Evolutionary conservation across 2,329 filamentous ascomycete genomes (phyloP).

Genomic region (Epichloe aotearoae): DNA sequence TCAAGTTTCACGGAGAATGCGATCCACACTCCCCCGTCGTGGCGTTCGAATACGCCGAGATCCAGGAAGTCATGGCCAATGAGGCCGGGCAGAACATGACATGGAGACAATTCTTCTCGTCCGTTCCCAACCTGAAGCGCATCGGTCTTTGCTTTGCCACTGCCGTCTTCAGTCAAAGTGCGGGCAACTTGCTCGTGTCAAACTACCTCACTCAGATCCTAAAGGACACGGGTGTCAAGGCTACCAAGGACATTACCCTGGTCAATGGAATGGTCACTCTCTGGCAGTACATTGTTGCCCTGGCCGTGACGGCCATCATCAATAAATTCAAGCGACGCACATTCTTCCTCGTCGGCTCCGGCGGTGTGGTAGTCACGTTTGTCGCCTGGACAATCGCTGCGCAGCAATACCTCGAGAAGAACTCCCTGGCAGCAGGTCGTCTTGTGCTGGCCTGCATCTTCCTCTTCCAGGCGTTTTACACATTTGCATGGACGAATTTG

Average conservation of each 20-base stretch:
- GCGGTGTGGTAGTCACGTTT: slow-evolving; percentile 25
- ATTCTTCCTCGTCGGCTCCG: slow-evolving; percentile 26
- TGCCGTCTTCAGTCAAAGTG: slow-evolving; percentile 27
- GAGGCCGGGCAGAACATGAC: slow-evolving; percentile 20
- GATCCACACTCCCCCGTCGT: slow-evolving; percentile 31
- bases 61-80: slow-evolving; percentile 29
- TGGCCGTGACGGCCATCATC: slow-evolving; percentile 23
- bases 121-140: slow-evolving; percentile 25
- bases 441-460: slow-evolving; percentile 29
- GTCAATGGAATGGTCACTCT: slow-evolving; percentile 28
- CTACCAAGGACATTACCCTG: slow-evolving; percentile 25
- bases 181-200: slow-evolving; percentile 28
- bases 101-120: slow-evolving; percentile 29
- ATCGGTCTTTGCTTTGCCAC: slow-evolving; percentile 26
- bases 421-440: slow-evolving; percentile 18
- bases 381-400: slow-evolving; percentile 27
- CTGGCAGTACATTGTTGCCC: slow-evolving; percentile 29
- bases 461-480: slow-evolving; percentile 28
- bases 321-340: slow-evolving; percentile 24
- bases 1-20: slow-evolving; percentile 38
- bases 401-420: slow-evolving; percentile 21
- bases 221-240: slow-evolving; percentile 24
- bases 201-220: slow-evolving; percentile 28
- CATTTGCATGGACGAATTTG: slow-evolving; percentile 29
- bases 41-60: slow-evolving; percentile 34